Evolutionary conservation across 1,284 basidiomycete genomes (phyloP).

Genomic region (Ustilago loliicola): DNA sequence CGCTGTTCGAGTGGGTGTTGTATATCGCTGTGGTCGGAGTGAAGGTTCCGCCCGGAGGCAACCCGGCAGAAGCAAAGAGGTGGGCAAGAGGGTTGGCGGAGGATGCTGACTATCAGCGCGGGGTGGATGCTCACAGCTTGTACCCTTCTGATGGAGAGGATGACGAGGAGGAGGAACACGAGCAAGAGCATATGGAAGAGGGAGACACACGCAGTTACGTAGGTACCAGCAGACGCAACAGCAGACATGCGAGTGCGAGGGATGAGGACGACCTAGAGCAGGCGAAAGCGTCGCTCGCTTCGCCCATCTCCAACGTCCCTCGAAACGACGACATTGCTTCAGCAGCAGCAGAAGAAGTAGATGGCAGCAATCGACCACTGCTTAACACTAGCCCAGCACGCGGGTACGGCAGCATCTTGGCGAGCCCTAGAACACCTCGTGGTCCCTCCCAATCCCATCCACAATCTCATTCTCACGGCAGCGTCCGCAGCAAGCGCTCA

Average conservation of each 20-base stretch:
- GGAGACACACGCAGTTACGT: neutral
- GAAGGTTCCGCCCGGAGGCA: conserved; percentile 51
- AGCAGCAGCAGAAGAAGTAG: neutral
- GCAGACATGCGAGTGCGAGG: neutral
- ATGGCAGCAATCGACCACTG: conserved; percentile 33
- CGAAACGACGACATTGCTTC: neutral
- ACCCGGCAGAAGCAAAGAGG: conserved; percentile 40
- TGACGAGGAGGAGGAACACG: conserved; percentile 1
- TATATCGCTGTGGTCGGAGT: conserved; percentile 56
- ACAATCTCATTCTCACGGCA: conserved; percentile 8
- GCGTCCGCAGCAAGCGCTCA: conserved; percentile 29
- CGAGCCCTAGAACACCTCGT: conserved; percentile 26
- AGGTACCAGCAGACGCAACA: neutral
- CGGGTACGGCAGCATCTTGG: conserved; percentile 34
- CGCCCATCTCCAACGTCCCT: conserved; percentile 22
- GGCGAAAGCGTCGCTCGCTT: conserved; percentile 9
- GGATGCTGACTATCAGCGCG: conserved; percentile 34
- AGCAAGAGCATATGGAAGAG: neutral
- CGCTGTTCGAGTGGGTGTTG: conserved; percentile 50
- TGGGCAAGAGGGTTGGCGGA: conserved; percentile 40
- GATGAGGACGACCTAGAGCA: conserved; percentile 23
- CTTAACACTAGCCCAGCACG: conserved; percentile 25
- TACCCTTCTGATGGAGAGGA: conserved; percentile 32
- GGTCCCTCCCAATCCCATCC: conserved; percentile 9
- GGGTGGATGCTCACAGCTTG: conserved; percentile 43